Evolutionary conservation across 495 filamentous ascomycete species (phyloP).

Genomic region (Aspergillus bertholletiae): DNA sequence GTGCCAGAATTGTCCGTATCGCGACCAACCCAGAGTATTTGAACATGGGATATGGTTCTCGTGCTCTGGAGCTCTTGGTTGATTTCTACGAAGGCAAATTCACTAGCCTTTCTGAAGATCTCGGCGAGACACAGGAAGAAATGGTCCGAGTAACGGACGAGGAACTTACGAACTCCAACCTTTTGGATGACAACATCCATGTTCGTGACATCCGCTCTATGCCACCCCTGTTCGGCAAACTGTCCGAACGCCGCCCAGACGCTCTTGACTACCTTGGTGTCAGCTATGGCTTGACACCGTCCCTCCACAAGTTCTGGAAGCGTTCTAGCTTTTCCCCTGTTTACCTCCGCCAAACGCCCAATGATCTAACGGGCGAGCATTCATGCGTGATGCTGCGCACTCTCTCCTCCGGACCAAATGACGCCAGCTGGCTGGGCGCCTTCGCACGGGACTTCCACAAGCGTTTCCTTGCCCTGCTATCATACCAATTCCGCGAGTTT

Average conservation of each 20-base stretch:
- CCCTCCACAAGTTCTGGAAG: conserved; percentile 97
- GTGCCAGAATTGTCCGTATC: conserved; percentile 89
- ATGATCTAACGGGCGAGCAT: conserved; percentile 95
- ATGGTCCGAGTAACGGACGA: conserved; percentile 80
- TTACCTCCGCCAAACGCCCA: conserved; percentile 92
- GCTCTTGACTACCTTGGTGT: conserved; percentile 90
- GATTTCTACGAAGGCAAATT: conserved; percentile 98
- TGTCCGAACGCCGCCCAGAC: conserved; percentile 79
- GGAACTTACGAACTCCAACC: conserved; percentile 72
- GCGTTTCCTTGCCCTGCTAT: conserved; percentile 81
- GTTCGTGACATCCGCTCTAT: conserved; percentile 87
- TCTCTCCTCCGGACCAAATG: conserved; percentile 53
- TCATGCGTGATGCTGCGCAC: conserved; percentile 95
- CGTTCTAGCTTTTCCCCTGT: conserved; percentile 80
- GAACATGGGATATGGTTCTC: conserved; percentile 92
- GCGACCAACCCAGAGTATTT: conserved; percentile 94
- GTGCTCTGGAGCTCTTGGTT: conserved; percentile 76
- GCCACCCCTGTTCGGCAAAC: conserved; percentile 87
- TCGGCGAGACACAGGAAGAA: conserved; percentile 44
- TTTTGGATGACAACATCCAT: conserved; percentile 82
- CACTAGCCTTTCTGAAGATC: conserved; percentile 68
- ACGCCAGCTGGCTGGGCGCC: conserved; percentile 80
- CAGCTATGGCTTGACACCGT: conserved; percentile 85
- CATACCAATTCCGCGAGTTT: conserved; percentile 89
- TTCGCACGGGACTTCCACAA: conserved; percentile 91